Base-by-base conservation (phyloP, 2,329 filamentous ascomycete species). In the Nemania sp. region DNA sequence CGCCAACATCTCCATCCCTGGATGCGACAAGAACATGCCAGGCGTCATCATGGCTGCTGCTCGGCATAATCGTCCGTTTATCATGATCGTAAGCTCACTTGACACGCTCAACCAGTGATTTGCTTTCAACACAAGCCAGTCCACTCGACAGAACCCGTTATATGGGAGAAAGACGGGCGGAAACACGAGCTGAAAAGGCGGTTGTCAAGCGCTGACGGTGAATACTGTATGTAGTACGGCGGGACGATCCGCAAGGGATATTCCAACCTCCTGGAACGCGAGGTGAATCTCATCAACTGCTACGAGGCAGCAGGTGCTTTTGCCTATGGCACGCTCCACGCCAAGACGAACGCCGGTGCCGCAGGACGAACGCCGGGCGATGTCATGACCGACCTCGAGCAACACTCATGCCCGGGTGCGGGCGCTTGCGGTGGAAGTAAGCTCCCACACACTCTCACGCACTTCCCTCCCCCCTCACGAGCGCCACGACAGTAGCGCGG, bases 1-100 rank as follows among this genome's bases (percentile, higher is more conserved):
- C 74, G 94, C 92, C 60, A 96, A 93, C 75, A 93, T 97, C 74
- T 88, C 91, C 32, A 94, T 97, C 68, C 92, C 94, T 0, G 93
- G 93, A 11, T 97, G 93, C 75, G 93, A 97, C 79, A 97, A 97
- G 84, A 97, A 97, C 76, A 97, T 97, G 94, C 93, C 93, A 0
- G 93, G 93, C 65, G 89, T 91, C 15, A 82, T 95, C 65, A 97
- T 97, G 88, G 92, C 90, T 0, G 92, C 95, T 72, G 91, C 91
- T 13, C 86, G 94, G 59, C 91, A 96, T 77, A 97, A 97, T 77
- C 85, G 94, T 10, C 94, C 94, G 3, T 95, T 92, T 49, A 81
- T 97, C 73, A 97, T 97, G 92, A 89, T 98, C 61, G 71, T 72
- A 61, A 65, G 69, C 25, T 29, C 7, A 7, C 68, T 48, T 1